Evolutionary conservation across 2,329 filamentous ascomycete genomes (phyloP).

Genomic region (Scolecobasidium constrictum): DNA sequence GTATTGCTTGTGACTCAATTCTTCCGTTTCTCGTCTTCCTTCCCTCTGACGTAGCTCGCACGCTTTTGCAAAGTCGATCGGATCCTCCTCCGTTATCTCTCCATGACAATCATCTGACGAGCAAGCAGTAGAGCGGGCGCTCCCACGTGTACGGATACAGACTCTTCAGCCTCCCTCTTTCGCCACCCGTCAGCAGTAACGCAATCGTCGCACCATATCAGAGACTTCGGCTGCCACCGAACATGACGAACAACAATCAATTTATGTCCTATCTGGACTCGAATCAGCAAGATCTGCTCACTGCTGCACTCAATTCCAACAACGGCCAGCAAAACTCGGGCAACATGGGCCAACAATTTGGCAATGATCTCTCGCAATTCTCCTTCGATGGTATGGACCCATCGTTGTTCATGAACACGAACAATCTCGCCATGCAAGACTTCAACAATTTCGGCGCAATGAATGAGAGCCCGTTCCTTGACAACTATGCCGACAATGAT

Average conservation of each 20-base stretch:
- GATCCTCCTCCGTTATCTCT: too few relatives aligned
- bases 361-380: slow-evolving; percentile 21
- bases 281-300: slow-evolving; percentile 36
- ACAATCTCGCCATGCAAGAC: background rate
- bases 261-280: slow-evolving; percentile 33
- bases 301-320: slow-evolving; percentile 37
- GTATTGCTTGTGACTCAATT: too few relatives aligned
- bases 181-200: too few relatives aligned
- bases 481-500: slow-evolving; percentile 25
- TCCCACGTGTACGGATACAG: too few relatives aligned
- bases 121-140: too few relatives aligned
- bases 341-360: slow-evolving; percentile 13
- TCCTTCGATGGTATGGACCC: slow-evolving; percentile 23
- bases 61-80: too few relatives aligned
- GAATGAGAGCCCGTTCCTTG: slow-evolving; percentile 71
- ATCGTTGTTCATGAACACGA: slow-evolving; percentile 13
- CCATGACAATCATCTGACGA: too few relatives aligned
- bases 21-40: too few relatives aligned
- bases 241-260: slow-evolving; percentile 7
- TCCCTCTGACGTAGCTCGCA: too few relatives aligned
- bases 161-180: too few relatives aligned
- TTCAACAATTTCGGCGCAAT: slow-evolving; percentile 39
- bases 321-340: slow-evolving; percentile 20
- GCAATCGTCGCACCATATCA: too few relatives aligned
- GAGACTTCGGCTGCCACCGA: too few relatives aligned